phyloP scores from a whole-genome alignment of 2,329 filamentous ascomycete genomes.

The Colletotrichum sp. region DNA sequence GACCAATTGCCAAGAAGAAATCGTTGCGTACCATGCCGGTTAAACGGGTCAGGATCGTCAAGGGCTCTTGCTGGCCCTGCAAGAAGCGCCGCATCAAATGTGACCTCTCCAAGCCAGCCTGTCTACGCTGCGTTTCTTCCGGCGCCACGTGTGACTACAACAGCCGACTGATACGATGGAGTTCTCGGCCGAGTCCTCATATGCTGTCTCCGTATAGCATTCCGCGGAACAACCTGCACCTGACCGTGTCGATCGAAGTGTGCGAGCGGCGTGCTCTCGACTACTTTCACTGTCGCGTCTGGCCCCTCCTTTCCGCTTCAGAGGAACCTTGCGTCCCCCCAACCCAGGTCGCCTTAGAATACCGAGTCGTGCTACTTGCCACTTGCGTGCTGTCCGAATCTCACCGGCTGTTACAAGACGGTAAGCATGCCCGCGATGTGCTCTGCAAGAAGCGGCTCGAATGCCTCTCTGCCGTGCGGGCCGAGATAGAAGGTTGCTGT shows the following conservation, averaged over 20 bases:
- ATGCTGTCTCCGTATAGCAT: constrained; percentile 28
- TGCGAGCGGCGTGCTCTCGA: constrained; percentile 34
- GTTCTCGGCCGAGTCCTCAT: constrained; percentile 36
- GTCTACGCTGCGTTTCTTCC: constrained; percentile 36
- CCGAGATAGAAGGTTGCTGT: constrained; percentile 37
- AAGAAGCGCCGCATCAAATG: constrained; percentile 50
- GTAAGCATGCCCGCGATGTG: constrained; percentile 29
- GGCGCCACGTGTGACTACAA: constrained; percentile 38
- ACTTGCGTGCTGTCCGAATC: constrained; percentile 37
- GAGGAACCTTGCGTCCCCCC: constrained; percentile 34
- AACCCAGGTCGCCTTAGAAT: constrained; percentile 32
- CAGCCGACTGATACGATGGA: constrained; percentile 46
- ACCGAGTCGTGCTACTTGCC: constrained; percentile 36
- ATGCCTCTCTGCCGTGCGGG: constrained; percentile 36
- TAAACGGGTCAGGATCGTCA: constrained; percentile 28
- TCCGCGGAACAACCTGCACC: constrained; percentile 24
- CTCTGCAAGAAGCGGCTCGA: constrained; percentile 19
- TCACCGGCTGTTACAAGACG: constrained; percentile 34
- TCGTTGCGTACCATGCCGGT: not conserved
- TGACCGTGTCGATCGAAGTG: not conserved
- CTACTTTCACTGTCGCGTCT: constrained; percentile 38
- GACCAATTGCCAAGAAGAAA: not conserved
- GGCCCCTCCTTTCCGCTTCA: constrained; percentile 34
- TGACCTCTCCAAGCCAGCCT: constrained; percentile 41
- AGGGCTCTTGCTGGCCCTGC: constrained; percentile 50